A percentile compares a stretch with the other conserved stretches of the same genome.
Evolutionary conservation across 331 rosid species (phyloP).

Genomic region (Rosa hybrid): DNA sequence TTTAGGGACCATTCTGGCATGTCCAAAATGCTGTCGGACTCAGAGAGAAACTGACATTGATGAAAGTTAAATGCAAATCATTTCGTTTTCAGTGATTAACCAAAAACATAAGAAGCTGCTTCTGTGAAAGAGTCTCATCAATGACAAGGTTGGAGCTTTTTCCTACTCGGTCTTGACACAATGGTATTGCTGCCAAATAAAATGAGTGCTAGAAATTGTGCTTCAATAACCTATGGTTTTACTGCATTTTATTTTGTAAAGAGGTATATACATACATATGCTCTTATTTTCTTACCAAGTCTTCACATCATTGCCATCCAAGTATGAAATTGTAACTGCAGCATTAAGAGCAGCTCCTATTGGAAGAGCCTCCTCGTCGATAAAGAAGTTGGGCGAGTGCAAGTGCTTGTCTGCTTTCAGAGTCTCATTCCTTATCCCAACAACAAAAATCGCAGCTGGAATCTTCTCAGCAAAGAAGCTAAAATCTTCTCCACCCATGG

Average conservation of each 20-base stretch:
- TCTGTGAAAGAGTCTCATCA: neutral
- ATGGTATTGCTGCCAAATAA: neutral
- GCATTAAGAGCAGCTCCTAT: conserved; percentile 44
- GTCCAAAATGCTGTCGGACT: neutral
- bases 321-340: conserved; percentile 38
- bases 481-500: conserved; percentile 45
- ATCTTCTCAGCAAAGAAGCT: conserved; percentile 40
- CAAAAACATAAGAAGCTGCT: neutral
- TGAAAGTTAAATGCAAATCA: too few species aligned
- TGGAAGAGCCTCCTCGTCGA: conserved; percentile 41
- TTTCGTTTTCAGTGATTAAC: neutral
- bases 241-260: neutral
- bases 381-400: conserved; percentile 42
- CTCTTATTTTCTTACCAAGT: neutral
- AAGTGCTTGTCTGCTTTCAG: conserved; percentile 23
- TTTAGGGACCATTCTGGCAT: neutral
- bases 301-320: conserved; percentile 21
- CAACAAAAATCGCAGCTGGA: conserved; percentile 32
- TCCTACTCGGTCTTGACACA: neutral
- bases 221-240: neutral
- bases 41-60: neutral
- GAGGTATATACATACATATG: neutral
- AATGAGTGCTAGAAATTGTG: neutral
- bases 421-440: conserved; percentile 32
- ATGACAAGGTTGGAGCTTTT: neutral